phyloP scores from a whole-genome alignment of 345 rosid species.

The Eucalyptus regnans region DNA sequence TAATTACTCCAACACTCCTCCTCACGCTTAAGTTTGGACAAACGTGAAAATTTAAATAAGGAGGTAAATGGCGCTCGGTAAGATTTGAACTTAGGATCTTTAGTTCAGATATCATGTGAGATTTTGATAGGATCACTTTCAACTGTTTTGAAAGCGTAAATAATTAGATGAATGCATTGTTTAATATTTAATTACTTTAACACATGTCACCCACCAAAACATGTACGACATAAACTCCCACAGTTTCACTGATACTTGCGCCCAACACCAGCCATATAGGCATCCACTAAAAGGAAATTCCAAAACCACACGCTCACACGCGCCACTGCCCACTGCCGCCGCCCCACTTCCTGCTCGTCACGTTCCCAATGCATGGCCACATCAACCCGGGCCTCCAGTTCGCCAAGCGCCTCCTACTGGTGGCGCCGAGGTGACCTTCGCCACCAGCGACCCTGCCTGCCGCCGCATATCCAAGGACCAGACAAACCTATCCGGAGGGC shows the following conservation, averaged over 20 bases:
- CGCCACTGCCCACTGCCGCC: not conserved
- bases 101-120: accelerated
- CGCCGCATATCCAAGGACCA: constrained; percentile 24
- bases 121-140: too few relatives aligned
- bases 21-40: too few relatives aligned
- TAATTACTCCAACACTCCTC: too few relatives aligned
- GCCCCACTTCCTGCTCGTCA: constrained; percentile 38
- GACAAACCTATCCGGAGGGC: constrained; percentile 2
- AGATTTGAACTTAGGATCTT: accelerated
- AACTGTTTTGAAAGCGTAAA: accelerated
- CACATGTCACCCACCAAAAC: not conserved
- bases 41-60: too few relatives aligned
- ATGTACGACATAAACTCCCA: not conserved
- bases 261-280: not conserved
- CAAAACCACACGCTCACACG: not conserved
- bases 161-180: too few relatives aligned
- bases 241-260: not conserved
- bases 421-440: constrained; percentile 41
- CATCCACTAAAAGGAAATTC: not conserved
- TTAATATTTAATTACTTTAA: too few relatives aligned
- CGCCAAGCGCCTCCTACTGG: constrained; percentile 35
- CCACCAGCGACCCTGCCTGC: constrained; percentile 17
- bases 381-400: constrained; percentile 49
- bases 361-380: constrained; percentile 54
- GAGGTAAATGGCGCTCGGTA: accelerated